Base-by-base conservation (phyloP, 805 yeast genomes). In the Lipomyces yamanashiensis region DNA sequence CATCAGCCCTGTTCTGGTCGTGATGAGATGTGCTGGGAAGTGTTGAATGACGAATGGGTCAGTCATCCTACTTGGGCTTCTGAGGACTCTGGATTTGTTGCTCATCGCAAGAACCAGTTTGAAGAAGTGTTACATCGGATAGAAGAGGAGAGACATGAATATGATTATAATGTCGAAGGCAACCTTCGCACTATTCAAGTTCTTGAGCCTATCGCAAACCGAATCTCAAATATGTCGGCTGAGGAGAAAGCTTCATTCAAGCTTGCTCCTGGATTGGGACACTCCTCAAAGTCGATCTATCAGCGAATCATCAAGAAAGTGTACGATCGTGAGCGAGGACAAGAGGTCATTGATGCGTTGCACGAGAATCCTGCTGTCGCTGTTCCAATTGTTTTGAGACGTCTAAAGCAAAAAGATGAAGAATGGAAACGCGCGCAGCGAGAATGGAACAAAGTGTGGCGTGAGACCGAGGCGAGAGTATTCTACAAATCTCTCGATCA, bases 21-120 rank as follows among this genome's bases (percentile, higher is more conserved):
- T 72, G 99, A 95, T 77, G 98, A 93, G 71, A 89, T 95, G 92
- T 95, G 99, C 75, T 93, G 98, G 98, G 98, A 93, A 73, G 97
- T 95, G 15, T 82, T 95, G 71, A 95, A 95, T 76, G 99, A 95
- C 75, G 98, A 93, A 77, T 95, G 98, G 98, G 98, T 95, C 41
- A 97, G 98, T 7, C 98, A 95, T 77, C 99, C 99, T 23, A 96
- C 97, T n/a, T 95, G 99, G 99, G 99, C 98, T 3, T 93, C 98
- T 0, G 99, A 95, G 76, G 99, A 95, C 76, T 90, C 97, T 12
- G 99, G 99, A 0, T 95, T 93, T 72, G 92, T 95, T 74, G 97
- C 99, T n/a, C 99, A 95, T 76, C 85, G 98, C 69, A 95, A 95
- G 77, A 95, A 95, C 74, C 99, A 95, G 78, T 95, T 93, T 75